These are phyloP conservation scores for Magnaporthales sp. DNA, from an alignment of 2,329 filamentous ascomycete genomes.

Conservation along the genomic window DNA sequence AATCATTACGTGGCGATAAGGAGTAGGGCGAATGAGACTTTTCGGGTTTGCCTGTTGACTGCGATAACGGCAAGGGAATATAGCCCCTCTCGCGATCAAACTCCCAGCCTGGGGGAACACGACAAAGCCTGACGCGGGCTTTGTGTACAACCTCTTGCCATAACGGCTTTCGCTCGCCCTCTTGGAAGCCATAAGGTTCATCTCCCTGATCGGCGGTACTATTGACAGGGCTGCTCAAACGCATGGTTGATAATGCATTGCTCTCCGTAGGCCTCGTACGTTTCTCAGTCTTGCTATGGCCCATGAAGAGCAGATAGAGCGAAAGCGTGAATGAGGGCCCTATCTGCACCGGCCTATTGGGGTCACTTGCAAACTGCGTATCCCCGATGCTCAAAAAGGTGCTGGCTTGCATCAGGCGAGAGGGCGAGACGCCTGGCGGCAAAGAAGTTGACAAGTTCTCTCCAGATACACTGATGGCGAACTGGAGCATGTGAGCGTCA, in stretches of 20 bases:
- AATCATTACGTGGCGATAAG: slow-evolving; percentile 28
- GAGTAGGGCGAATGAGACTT: not conserved
- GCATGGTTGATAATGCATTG: slow-evolving; percentile 10
- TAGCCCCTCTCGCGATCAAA: slow-evolving; percentile 31
- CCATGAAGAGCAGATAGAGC: slow-evolving; percentile 89
- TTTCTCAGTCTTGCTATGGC: slow-evolving; percentile 41
- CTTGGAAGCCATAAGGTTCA: slow-evolving; percentile 34
- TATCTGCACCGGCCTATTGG: slow-evolving; percentile 63
- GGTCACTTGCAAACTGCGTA: slow-evolving; percentile 63
- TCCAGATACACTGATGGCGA: slow-evolving; percentile 90
- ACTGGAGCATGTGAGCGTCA: slow-evolving; percentile 81
- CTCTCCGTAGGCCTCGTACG: not conserved
- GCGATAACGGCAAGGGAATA: slow-evolving; percentile 8
- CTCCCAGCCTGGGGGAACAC: slow-evolving; percentile 50
- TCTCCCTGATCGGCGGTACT: slow-evolving; percentile 29
- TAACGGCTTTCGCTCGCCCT: slow-evolving; percentile 55
- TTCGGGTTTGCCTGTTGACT: not conserved
- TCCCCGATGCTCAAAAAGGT: slow-evolving; percentile 84
- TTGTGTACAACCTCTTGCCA: slow-evolving; percentile 99
- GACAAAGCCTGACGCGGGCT: slow-evolving; percentile 69
- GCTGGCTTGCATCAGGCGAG: slow-evolving; percentile 83
- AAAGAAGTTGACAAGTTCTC: slow-evolving; percentile 75
- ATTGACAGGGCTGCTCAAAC: not conserved
- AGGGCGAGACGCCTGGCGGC: slow-evolving; percentile 78
- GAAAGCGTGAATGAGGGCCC: slow-evolving; percentile 81